Conservation (phyloP, 2,329 filamentous ascomycete genomes). For the Didymella exigua region DNA sequence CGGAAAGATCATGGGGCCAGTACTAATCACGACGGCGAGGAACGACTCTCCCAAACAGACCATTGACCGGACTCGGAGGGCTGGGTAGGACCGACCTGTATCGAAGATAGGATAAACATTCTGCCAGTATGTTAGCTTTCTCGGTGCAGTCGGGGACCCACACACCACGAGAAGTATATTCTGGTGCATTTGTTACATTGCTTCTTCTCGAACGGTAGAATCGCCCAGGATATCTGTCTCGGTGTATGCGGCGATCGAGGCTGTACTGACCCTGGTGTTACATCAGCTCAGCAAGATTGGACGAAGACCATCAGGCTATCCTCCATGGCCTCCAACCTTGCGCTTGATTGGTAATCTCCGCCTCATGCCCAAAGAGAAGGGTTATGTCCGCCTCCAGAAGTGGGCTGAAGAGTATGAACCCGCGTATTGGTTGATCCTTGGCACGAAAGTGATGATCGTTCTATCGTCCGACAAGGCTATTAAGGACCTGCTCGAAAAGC, state of each 20-base stretch:
- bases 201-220: too few relatives aligned
- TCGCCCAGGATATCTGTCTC: neutral
- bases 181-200: too few relatives aligned
- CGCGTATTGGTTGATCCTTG: constrained; percentile 59
- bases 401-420: constrained; percentile 61
- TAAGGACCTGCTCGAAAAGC: constrained; percentile 60
- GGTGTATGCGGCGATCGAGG: neutral
- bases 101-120: too few relatives aligned
- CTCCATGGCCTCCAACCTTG: constrained; percentile 59
- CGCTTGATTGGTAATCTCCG: constrained; percentile 61
- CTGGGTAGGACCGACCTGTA: too few relatives aligned
- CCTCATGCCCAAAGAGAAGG: constrained; percentile 52
- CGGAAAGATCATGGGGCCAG: too few relatives aligned
- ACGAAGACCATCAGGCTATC: constrained; percentile 45
- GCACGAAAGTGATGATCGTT: constrained; percentile 56
- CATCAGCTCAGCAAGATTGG: neutral
- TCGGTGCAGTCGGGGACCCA: too few relatives aligned
- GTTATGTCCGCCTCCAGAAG: constrained; percentile 56
- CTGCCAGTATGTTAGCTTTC: too few relatives aligned
- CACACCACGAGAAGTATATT: too few relatives aligned
- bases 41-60: too few relatives aligned
- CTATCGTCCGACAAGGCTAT: constrained; percentile 54
- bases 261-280: neutral
- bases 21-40: too few relatives aligned
- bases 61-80: too few relatives aligned